Conservation (phyloP, 306 rosid species). For the Gillenia trifoliata region DNA sequence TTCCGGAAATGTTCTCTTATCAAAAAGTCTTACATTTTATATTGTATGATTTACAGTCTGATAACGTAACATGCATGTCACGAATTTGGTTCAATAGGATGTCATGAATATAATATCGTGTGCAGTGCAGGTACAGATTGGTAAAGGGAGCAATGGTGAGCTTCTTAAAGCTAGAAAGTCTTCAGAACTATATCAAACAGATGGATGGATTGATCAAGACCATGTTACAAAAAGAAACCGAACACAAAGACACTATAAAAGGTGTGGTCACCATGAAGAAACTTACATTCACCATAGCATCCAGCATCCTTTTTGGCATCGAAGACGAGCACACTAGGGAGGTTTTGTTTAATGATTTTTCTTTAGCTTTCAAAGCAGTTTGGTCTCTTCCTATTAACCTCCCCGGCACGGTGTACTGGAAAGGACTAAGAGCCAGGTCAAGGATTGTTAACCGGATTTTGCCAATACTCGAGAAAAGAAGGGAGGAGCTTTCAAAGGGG, state of each 20-base stretch:
- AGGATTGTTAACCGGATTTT: conserved; percentile 31
- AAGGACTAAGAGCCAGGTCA: conserved; percentile 42
- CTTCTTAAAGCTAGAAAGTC: conserved; percentile 50
- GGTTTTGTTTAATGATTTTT: conserved; percentile 32
- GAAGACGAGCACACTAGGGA: conserved; percentile 33
- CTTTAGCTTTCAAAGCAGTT: conserved; percentile 31
- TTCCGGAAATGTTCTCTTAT: background rate
- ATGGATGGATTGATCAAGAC: conserved; percentile 38
- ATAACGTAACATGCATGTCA: too few relatives aligned
- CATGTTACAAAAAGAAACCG: conserved; percentile 20
- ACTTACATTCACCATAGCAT: conserved; percentile 32
- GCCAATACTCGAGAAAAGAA: conserved; percentile 36
- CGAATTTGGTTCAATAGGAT: too few relatives aligned
- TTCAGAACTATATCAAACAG: conserved; percentile 35
- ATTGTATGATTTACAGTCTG: background rate
- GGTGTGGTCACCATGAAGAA: conserved; percentile 40
- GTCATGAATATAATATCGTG: background rate
- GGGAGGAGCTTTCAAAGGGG: conserved; percentile 27
- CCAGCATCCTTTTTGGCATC: conserved; percentile 41
- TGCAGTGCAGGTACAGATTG: conserved; percentile 18
- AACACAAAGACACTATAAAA: conserved; percentile 30
- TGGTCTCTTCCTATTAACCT: conserved; percentile 39
- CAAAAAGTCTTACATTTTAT: background rate
- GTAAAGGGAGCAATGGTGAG: conserved; percentile 39
- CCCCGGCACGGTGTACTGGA: conserved; percentile 38